A percentile compares a stretch with the other conserved stretches of the same genome.
Evolutionary conservation across 169 alveolate genomes (phyloP).

Genomic region (Plasmodium gallinaceum): DNA sequence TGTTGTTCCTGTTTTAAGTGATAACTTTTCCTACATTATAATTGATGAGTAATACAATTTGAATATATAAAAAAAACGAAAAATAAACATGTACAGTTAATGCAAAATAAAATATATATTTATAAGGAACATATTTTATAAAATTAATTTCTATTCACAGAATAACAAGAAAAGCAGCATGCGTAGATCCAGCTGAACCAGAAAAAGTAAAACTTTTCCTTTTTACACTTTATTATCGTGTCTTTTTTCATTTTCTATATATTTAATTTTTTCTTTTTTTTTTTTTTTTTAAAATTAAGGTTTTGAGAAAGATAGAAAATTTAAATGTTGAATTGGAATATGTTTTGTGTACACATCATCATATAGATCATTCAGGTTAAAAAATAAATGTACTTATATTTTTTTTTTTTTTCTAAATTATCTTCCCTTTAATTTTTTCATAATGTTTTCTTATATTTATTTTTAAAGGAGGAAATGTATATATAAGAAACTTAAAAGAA

Average conservation of each 20-base stretch:
- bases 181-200: constrained; percentile 88
- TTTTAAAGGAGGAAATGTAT: constrained; percentile 88
- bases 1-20: constrained; percentile 41
- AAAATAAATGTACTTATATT: not conserved
- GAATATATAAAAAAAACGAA: not conserved
- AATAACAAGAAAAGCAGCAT: constrained; percentile 83
- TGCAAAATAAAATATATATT: not conserved
- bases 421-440: not conserved
- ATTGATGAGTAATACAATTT: constrained; percentile 38
- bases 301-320: constrained; percentile 76
- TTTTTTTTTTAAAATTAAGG: not conserved
- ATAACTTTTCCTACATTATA: constrained; percentile 48
- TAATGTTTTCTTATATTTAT: not conserved
- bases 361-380: constrained; percentile 87
- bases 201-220: constrained; percentile 66
- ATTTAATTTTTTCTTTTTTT: not conserved
- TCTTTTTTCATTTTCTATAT: not conserved
- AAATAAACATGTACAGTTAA: not conserved
- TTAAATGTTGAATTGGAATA: constrained; percentile 69
- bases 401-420: not conserved
- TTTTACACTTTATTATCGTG: not conserved
- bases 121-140: not conserved
- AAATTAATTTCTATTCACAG: not conserved
- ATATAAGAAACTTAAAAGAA: constrained; percentile 81
- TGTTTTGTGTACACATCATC: constrained; percentile 88